Percentiles rank a stretch among this genome's conserved stretches.
These are phyloP conservation scores for Sporisorium exsertum DNA, from an alignment of 1,284 basidiomycete species.

Conservation along the genomic window DNA sequence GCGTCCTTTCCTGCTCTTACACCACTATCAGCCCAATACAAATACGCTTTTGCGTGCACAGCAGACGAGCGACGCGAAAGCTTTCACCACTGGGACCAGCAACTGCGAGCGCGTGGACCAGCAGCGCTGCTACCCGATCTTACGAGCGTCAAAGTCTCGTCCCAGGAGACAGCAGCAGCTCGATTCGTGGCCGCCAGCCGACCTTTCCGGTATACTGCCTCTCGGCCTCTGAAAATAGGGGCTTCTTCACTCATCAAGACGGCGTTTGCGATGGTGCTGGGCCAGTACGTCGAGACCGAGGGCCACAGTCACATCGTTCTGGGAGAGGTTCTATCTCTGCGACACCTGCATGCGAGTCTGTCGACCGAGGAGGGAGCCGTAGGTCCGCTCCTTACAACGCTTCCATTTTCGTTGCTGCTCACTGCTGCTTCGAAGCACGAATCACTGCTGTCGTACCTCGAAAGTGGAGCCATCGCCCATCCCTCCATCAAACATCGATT, in stretches of 20 bases:
- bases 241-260: slow-evolving; percentile 18
- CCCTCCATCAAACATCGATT: slow-evolving; percentile 9
- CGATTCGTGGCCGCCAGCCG: neutral
- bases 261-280: slow-evolving; percentile 16
- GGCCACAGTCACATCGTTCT: slow-evolving; percentile 9
- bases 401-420: slow-evolving; percentile 16
- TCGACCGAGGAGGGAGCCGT: slow-evolving; percentile 16
- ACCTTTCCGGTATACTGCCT: neutral
- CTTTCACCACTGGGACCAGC: slow-evolving; percentile 5
- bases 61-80: slow-evolving; percentile 7
- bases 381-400: slow-evolving; percentile 18
- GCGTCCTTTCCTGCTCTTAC: neutral
- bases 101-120: slow-evolving; percentile 13
- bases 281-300: slow-evolving; percentile 15
- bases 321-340: slow-evolving; percentile 15
- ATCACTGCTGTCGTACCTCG: neutral
- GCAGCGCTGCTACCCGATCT: slow-evolving; percentile 14
- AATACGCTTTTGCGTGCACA: slow-evolving; percentile 1
- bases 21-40: neutral
- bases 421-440: neutral
- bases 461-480: neutral
- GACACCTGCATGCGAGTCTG: slow-evolving; percentile 12
- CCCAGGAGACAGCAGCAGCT: neutral
- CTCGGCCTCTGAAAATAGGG: neutral
- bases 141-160: slow-evolving; percentile 4